A percentile compares a stretch with the other conserved stretches of the same genome.
Conservation (phyloP, 352 stramenopile species). For the Peronosclerospora sorghi region DNA sequence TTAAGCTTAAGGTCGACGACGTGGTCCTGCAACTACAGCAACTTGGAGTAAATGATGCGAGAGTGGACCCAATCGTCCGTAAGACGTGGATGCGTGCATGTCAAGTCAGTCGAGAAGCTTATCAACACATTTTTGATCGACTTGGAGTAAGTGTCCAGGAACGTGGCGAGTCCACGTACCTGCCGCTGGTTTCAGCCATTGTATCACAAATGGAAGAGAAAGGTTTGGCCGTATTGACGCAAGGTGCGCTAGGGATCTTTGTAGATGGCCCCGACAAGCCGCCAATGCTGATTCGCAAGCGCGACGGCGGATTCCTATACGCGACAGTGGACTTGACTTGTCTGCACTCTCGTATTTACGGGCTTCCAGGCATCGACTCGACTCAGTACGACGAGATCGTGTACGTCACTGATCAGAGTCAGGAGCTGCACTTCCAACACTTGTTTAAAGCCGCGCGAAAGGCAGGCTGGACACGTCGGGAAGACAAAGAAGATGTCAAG, state of each 20-base stretch:
- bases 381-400: constrained; percentile 69
- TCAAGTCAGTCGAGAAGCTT: constrained; percentile 58
- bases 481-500: constrained; percentile 28
- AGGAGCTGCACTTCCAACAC: constrained; percentile 72
- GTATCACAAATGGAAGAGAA: constrained; percentile 32
- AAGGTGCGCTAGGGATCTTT: constrained; percentile 64
- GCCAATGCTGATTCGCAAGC: constrained; percentile 75
- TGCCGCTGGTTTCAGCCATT: constrained; percentile 36
- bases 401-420: constrained; percentile 74
- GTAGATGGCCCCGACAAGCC: constrained; percentile 55
- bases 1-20: constrained; percentile 56
- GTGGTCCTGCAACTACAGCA: constrained; percentile 64
- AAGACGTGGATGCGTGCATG: constrained; percentile 53
- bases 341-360: constrained; percentile 62
- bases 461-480: constrained; percentile 33
- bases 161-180: constrained; percentile 71
- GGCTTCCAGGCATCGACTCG: constrained; percentile 48
- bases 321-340: constrained; percentile 67
- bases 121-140: constrained; percentile 51
- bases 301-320: constrained; percentile 72
- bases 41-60: constrained; percentile 17
- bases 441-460: constrained; percentile 51
- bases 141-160: constrained; percentile 55
- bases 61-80: constrained; percentile 31
- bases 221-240: constrained; percentile 42